A percentile compares a stretch with the other conserved stretches of the same genome.
Conservation (phyloP, 345 rosid genomes). For the Aethionema arabicum region DNA sequence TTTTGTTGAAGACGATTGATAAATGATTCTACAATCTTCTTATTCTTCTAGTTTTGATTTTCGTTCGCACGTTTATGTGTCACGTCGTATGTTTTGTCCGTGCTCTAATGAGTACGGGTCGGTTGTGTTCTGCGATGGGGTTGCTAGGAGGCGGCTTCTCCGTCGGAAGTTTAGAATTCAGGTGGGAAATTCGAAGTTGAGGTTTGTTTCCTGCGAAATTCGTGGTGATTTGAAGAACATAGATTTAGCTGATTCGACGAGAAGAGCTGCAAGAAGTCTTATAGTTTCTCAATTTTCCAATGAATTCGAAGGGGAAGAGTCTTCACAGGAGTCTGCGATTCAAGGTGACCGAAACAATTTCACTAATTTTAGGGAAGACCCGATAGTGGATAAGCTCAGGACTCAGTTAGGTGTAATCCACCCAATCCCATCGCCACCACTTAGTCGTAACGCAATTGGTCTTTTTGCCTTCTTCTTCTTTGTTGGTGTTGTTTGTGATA, state of each 20-base stretch:
- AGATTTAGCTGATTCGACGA: slow-evolving; percentile 41
- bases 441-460: slow-evolving; percentile 66
- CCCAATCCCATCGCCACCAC: slow-evolving; percentile 85
- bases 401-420: slow-evolving; percentile 85
- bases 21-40: slow-evolving; percentile 59
- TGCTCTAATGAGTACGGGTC: slow-evolving; percentile 44
- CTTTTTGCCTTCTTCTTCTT: slow-evolving; percentile 82
- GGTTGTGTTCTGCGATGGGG: slow-evolving; percentile 31
- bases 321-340: slow-evolving; percentile 41
- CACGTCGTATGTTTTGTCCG: slow-evolving; percentile 40
- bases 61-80: slow-evolving; percentile 18
- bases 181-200: slow-evolving; percentile 25
- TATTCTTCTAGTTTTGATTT: slow-evolving; percentile 38
- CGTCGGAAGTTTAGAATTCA: slow-evolving; percentile 22
- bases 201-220: slow-evolving; percentile 45
- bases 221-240: slow-evolving; percentile 36
- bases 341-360: slow-evolving; percentile 51
- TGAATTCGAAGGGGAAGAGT: slow-evolving; percentile 47
- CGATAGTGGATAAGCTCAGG: slow-evolving; percentile 83
- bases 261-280: slow-evolving; percentile 38
- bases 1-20: slow-evolving; percentile 27
- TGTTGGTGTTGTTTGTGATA: slow-evolving; percentile 87
- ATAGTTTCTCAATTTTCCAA: slow-evolving; percentile 45
- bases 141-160: slow-evolving; percentile 25
- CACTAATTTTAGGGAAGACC: slow-evolving; percentile 68